Conservation (phyloP, 805 yeast species). For the Clavispora phyllophila region DNA sequence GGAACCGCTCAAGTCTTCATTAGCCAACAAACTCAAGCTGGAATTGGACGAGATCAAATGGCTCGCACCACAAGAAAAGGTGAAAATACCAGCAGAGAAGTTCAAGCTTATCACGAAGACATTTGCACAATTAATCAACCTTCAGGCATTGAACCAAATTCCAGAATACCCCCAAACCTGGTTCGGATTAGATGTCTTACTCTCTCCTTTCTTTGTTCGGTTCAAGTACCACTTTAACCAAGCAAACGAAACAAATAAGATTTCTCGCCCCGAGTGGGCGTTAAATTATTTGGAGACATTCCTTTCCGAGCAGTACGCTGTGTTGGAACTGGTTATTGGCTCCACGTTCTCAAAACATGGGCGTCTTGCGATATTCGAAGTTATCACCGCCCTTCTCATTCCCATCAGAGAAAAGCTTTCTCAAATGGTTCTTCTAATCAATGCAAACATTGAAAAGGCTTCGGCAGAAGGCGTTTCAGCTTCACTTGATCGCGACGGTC, state of each 20-base stretch:
- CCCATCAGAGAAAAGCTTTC: constrained; percentile 43
- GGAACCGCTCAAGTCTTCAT: constrained; percentile 1
- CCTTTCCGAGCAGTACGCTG: constrained; percentile 33
- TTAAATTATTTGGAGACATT: constrained; percentile 46
- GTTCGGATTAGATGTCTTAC: constrained; percentile 48
- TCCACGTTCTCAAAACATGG: constrained; percentile 23
- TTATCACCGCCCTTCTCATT: constrained; percentile 43
- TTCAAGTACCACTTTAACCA: constrained; percentile 56
- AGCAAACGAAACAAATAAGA: constrained; percentile 52
- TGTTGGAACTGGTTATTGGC: constrained; percentile 37
- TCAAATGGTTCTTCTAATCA: constrained; percentile 17
- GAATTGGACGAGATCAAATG: constrained; percentile 17
- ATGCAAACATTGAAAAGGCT: constrained; percentile 18
- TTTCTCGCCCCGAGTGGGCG: constrained; percentile 72
- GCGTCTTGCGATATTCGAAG: constrained; percentile 30
- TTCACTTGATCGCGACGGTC: constrained; percentile 34
- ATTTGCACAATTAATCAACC: constrained; percentile 17
- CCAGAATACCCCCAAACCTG: constrained; percentile 34
- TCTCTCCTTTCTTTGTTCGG: constrained; percentile 42
- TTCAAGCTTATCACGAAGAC: constrained; percentile 4
- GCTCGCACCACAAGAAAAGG: constrained; percentile 17
- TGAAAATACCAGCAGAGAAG: constrained; percentile 10
- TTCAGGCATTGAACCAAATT: constrained; percentile 27
- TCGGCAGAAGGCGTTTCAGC: constrained; percentile 13
- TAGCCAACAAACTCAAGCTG: constrained; percentile 10